A percentile compares a stretch with the other conserved stretches of the same genome.
These are phyloP conservation scores for Hemisphaericaspora lyxosophila DNA, from an alignment of 1,139 yeast genomes.

Conservation along the genomic window DNA sequence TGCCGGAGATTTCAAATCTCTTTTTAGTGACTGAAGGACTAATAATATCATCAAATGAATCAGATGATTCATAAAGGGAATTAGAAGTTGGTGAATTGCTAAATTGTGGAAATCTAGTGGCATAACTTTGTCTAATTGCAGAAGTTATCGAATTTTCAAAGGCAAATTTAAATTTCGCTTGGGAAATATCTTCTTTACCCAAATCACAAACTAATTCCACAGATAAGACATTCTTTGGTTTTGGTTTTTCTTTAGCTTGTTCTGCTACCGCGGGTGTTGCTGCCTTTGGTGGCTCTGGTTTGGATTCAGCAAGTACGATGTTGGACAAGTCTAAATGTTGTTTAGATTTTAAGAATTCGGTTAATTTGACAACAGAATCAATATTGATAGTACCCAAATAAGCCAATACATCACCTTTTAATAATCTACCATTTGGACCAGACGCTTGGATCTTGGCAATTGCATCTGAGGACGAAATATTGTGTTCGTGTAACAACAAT, in stretches of 20 bases:
- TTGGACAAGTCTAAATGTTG: constrained; percentile 76
- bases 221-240: constrained; percentile 30
- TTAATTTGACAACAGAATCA: constrained; percentile 52
- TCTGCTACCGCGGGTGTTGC: constrained; percentile 4
- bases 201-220: constrained; percentile 28
- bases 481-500: constrained; percentile 57
- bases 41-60: constrained; percentile 64
- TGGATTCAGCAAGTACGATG: constrained; percentile 49
- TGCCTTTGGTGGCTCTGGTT: constrained; percentile 18
- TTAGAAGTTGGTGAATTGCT: constrained; percentile 44
- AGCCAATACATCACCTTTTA: constrained; percentile 90
- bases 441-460: constrained; percentile 71
- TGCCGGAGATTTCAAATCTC: constrained; percentile 51
- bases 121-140: constrained; percentile 39
- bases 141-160: constrained; percentile 32
- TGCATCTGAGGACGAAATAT: constrained; percentile 70
- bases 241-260: constrained; percentile 18
- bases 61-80: constrained; percentile 37
- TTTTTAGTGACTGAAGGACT: constrained; percentile 57
- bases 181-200: constrained; percentile 25
- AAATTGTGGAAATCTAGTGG: constrained; percentile 44
- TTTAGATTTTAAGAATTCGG: constrained; percentile 55
- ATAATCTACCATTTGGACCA: constrained; percentile 84
- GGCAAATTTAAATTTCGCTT: constrained; percentile 28
- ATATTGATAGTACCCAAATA: constrained; percentile 67